Percentiles rank a stretch among this genome's conserved stretches.
Conservation (phyloP, 2,329 filamentous ascomycete species). For the Sclerotinia trifoliorum region DNA sequence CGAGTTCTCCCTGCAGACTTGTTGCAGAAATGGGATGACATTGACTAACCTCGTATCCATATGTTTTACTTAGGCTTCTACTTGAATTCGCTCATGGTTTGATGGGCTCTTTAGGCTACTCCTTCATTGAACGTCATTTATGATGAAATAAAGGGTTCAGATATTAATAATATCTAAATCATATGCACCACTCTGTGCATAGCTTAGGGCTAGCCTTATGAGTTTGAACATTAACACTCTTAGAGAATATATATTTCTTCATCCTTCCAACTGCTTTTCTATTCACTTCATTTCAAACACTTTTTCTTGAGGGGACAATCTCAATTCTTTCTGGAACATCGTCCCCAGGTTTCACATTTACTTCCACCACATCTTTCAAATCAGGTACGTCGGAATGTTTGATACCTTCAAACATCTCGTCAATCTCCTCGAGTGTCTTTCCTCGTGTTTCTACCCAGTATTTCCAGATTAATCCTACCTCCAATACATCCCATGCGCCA, state of each 20-base stretch:
- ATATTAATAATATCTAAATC: neutral
- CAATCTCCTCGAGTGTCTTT: conserved; percentile 42
- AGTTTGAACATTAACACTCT: neutral
- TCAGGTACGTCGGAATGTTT: conserved; percentile 35
- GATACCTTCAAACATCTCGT: conserved; percentile 36
- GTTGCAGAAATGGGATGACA: conserved; percentile 8
- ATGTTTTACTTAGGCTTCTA: neutral
- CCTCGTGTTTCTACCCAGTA: conserved; percentile 43
- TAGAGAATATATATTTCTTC: too few relatives aligned
- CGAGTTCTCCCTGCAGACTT: conserved; percentile 32
- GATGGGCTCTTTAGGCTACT: neutral
- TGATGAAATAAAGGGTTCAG: neutral
- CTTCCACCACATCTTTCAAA: conserved; percentile 21
- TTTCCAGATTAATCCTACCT: conserved; percentile 16
- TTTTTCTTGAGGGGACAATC: neutral
- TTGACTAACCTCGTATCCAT: neutral
- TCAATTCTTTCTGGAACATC: neutral
- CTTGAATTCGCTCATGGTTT: neutral
- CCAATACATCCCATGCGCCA: conserved; percentile 23
- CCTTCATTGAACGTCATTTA: too few relatives aligned
- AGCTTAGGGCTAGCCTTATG: neutral
- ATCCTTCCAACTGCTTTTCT: neutral
- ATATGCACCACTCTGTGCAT: neutral
- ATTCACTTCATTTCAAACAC: neutral
- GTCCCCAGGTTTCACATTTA: neutral